phyloP scores from a whole-genome alignment of 169 alveolate species.

The Cryptosporidium tyzzeri region DNA sequence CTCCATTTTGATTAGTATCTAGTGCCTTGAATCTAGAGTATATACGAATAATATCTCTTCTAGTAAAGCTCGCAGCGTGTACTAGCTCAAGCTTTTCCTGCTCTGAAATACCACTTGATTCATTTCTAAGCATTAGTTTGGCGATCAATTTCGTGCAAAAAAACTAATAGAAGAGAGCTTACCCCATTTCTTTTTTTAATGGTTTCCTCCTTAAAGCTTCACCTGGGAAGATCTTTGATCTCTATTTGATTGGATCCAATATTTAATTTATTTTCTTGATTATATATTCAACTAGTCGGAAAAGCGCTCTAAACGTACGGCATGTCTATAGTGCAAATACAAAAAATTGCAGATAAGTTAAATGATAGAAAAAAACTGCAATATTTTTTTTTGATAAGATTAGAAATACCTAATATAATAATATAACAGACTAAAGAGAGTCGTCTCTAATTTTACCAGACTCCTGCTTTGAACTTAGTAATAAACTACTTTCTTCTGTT shows the following conservation, averaged over 20 bases:
- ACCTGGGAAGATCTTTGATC: not conserved
- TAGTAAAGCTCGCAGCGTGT: constrained; percentile 90
- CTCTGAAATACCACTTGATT: constrained; percentile 51
- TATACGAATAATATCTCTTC: constrained; percentile 92
- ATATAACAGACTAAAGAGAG: not conserved
- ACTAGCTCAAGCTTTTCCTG: constrained; percentile 85
- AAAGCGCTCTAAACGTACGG: constrained; percentile 18
- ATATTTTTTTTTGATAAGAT: not conserved
- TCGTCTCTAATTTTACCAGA: not conserved
- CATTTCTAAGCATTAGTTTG: constrained; percentile 30
- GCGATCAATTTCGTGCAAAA: not conserved
- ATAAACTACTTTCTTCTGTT: constrained; percentile 41
- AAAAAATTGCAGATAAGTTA: constrained; percentile 14
- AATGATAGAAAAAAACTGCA: not conserved
- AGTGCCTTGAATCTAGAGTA: constrained; percentile 91
- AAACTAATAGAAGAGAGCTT: not conserved
- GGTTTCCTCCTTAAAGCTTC: not conserved
- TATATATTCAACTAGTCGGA: not conserved
- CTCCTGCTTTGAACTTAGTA: constrained; percentile 24
- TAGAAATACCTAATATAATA: not conserved
- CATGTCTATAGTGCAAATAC: constrained; percentile 5
- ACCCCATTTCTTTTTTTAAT: constrained; percentile 30
- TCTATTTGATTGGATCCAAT: not conserved
- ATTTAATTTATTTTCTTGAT: constrained; percentile 3
- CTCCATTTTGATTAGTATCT: constrained; percentile 93